phyloP scores from a whole-genome alignment of 176 grass and related monocot genomes.

The Pontederia paniculata region DNA sequence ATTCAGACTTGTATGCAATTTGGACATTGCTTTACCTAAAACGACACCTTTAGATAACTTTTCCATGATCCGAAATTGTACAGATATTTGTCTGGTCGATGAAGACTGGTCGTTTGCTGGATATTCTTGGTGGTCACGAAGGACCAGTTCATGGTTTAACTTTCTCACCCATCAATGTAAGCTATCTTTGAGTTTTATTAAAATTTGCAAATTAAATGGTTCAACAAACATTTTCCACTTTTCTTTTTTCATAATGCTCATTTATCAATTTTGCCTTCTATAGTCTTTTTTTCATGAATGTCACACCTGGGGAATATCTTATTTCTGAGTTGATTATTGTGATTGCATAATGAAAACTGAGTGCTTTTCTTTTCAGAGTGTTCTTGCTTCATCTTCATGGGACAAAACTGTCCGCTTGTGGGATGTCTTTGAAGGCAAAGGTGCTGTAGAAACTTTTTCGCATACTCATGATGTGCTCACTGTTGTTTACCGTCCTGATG shows the following conservation, averaged over 20 bases:
- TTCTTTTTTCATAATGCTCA: too few species aligned
- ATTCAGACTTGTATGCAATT: constrained; percentile 7
- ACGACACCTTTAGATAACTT: constrained; percentile 2
- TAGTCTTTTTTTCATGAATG: too few species aligned
- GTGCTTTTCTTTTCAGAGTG: constrained; percentile 30
- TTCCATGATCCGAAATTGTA: constrained; percentile 2
- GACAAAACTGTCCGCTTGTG: constrained; percentile 86
- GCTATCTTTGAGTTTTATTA: constrained; percentile 6
- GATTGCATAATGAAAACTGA: constrained; percentile 8
- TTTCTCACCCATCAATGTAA: constrained; percentile 95
- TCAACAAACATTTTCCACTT: too few species aligned
- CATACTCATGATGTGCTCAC: constrained; percentile 93
- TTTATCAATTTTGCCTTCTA: too few species aligned
- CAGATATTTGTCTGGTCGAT: constrained; percentile 99
- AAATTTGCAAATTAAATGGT: not conserved
- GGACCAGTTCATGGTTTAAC: constrained; percentile 92
- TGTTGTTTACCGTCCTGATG: constrained; percentile 77
- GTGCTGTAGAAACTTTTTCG: constrained; percentile 74
- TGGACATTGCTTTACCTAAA: not conserved
- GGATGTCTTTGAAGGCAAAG: constrained; percentile 95
- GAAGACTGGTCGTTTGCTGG: constrained; percentile 95
- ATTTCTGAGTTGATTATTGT: not conserved
- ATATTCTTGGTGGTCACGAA: constrained; percentile 79
- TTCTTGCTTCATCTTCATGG: constrained; percentile 93
- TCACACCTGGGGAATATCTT: not conserved